Percentiles rank a stretch among this genome's conserved stretches.
These are phyloP conservation scores for Phaeolepiota aurea DNA, from an alignment of 768 basidiomycete species.

Conservation along the genomic window DNA sequence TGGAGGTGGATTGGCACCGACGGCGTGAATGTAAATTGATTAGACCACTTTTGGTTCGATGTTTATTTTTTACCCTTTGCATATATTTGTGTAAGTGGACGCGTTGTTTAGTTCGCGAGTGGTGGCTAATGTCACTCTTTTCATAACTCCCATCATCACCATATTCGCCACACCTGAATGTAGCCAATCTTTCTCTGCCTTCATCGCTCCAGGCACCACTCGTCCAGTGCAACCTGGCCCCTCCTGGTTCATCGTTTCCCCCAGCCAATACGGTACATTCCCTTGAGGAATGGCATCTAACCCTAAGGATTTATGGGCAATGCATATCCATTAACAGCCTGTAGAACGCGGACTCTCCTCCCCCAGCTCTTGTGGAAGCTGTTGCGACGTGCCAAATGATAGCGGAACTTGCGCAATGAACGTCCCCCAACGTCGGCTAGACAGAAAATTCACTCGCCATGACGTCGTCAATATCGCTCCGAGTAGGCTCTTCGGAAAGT, in stretches of 20 bases:
- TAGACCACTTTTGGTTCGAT: too few relatives aligned
- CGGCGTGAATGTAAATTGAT: too few relatives aligned
- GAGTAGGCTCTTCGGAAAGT: slow-evolving; percentile 59
- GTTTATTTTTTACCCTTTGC: not conserved
- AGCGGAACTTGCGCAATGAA: slow-evolving; percentile 9
- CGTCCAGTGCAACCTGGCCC: slow-evolving; percentile 15
- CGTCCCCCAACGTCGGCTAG: too few relatives aligned
- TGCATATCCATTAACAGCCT: slow-evolving; percentile 22
- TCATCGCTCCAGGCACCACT: slow-evolving; percentile 42
- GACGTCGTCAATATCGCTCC: slow-evolving; percentile 36
- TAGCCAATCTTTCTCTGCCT: slow-evolving; percentile 23
- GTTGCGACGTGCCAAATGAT: slow-evolving; percentile 11
- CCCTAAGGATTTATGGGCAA: slow-evolving; percentile 41
- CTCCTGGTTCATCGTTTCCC: slow-evolving; percentile 29
- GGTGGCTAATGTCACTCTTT: not conserved
- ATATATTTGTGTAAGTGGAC: not conserved
- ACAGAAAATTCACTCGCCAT: slow-evolving; percentile 21
- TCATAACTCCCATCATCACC: not conserved
- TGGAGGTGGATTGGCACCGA: too few relatives aligned
- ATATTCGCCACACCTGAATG: not conserved
- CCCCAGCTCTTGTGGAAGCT: slow-evolving; percentile 12
- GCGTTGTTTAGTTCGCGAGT: not conserved
- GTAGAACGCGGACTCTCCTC: slow-evolving; percentile 16
- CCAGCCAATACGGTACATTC: slow-evolving; percentile 46
- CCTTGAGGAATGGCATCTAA: slow-evolving; percentile 46